Conservation (phyloP, 2,329 filamentous ascomycete species). For the Colletotrichum destructivum region DNA sequence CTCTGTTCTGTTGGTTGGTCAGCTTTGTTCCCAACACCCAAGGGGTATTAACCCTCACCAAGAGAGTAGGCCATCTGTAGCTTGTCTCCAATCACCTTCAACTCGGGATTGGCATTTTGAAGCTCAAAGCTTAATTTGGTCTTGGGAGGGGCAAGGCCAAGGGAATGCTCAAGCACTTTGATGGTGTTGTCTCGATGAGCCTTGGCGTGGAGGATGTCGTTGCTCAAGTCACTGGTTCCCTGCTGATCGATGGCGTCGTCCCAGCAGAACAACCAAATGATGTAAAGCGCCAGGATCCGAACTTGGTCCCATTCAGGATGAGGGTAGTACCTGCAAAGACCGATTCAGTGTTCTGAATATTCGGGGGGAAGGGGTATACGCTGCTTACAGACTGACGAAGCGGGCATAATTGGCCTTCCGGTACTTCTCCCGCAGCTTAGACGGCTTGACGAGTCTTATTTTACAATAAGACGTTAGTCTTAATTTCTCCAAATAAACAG, state of each 20-base stretch:
- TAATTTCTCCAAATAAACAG: not conserved
- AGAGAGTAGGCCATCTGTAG: slow-evolving; percentile 21
- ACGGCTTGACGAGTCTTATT: slow-evolving; percentile 17
- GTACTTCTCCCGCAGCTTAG: slow-evolving; percentile 27
- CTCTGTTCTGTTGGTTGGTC: slow-evolving; percentile 22
- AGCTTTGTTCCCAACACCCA: not conserved
- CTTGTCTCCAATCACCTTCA: slow-evolving; percentile 46
- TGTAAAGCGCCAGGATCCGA: slow-evolving; percentile 46
- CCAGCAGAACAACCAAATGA: slow-evolving; percentile 53
- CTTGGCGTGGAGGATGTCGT: slow-evolving; percentile 47
- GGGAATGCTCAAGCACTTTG: slow-evolving; percentile 38
- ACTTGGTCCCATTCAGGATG: slow-evolving; percentile 42
- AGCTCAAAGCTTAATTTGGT: not conserved
- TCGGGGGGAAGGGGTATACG: not conserved
- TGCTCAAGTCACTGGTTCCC: slow-evolving; percentile 47
- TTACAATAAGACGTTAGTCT: not conserved
- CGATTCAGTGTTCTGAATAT: not conserved
- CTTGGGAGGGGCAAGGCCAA: slow-evolving; percentile 37
- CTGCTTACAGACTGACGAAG: slow-evolving; percentile 34
- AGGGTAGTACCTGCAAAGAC: slow-evolving; percentile 45
- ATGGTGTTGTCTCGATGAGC: slow-evolving; percentile 47
- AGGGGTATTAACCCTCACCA: slow-evolving; percentile 1
- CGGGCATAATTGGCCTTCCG: slow-evolving; percentile 28
- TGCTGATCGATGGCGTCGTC: slow-evolving; percentile 51
- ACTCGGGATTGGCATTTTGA: slow-evolving; percentile 46